phyloP scores from a whole-genome alignment of 495 filamentous ascomycete genomes.

The Lindgomyces ingoldianus region DNA sequence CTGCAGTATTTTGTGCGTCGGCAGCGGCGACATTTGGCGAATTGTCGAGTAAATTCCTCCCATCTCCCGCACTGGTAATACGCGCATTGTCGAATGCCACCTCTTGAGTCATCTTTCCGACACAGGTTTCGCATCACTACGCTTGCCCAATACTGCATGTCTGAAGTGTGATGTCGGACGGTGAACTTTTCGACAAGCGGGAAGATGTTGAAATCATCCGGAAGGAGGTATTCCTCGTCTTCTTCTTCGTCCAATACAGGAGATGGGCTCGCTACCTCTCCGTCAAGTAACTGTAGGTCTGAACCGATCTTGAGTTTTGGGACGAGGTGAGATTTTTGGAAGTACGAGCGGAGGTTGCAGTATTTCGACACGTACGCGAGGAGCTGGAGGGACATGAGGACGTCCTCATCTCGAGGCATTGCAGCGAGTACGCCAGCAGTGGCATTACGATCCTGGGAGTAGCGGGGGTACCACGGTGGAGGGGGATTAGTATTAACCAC shows the following conservation, averaged over 20 bases:
- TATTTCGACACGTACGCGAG: slow-evolving; percentile 98
- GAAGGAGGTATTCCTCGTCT: slow-evolving; percentile 83
- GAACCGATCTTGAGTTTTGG: slow-evolving; percentile 86
- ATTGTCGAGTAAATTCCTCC: slow-evolving; percentile 94
- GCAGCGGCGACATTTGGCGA: slow-evolving; percentile 96
- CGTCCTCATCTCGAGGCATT: slow-evolving; percentile 95
- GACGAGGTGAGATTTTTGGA: slow-evolving; percentile 91
- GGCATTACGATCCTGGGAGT: slow-evolving; percentile 66
- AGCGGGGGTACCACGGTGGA: slow-evolving; percentile 66
- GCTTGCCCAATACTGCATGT: slow-evolving; percentile 99
- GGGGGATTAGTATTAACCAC: slow-evolving; percentile 61
- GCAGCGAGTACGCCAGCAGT: slow-evolving; percentile 73
- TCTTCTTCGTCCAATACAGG: slow-evolving; percentile 56
- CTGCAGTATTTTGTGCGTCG: slow-evolving; percentile 98
- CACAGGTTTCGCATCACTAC: slow-evolving; percentile 99
- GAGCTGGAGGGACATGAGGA: slow-evolving; percentile 96
- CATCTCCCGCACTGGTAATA: slow-evolving; percentile 98
- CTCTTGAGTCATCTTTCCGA: slow-evolving; percentile 91
- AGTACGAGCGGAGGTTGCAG: slow-evolving; percentile 91
- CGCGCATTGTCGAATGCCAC: slow-evolving; percentile 93
- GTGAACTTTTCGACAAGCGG: slow-evolving; percentile 98
- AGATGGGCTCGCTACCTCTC: slow-evolving; percentile 51
- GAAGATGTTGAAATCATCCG: slow-evolving; percentile 97
- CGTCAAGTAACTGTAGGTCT: slow-evolving; percentile 77
- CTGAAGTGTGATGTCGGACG: slow-evolving; percentile 85